Conservation (phyloP, 2,329 filamentous ascomycete species). For the Falciphora oryzae region DNA sequence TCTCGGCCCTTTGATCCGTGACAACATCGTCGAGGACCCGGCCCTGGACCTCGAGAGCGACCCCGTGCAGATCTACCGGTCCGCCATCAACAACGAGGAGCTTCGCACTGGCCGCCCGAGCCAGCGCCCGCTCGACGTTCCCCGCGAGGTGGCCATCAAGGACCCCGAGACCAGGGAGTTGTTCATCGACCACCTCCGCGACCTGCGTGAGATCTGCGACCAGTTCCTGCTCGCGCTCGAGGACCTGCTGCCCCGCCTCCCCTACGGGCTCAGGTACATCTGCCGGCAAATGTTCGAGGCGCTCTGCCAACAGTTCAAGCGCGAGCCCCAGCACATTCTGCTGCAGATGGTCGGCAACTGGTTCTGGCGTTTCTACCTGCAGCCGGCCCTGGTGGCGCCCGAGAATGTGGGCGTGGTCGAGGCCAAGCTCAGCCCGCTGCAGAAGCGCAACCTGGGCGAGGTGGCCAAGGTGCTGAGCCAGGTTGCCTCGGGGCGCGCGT, state of each 20-base stretch:
- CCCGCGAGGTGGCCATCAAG: slow-evolving; percentile 89
- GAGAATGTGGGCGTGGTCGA: slow-evolving; percentile 93
- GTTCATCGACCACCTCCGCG: slow-evolving; percentile 91
- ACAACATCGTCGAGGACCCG: slow-evolving; percentile 89
- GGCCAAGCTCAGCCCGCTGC: slow-evolving; percentile 78
- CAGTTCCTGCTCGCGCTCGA: slow-evolving; percentile 80
- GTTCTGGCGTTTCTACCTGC: slow-evolving; percentile 91
- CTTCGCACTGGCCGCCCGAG: slow-evolving; percentile 84
- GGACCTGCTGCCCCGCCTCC: slow-evolving; percentile 79
- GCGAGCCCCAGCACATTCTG: slow-evolving; percentile 70
- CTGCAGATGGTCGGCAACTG: slow-evolving; percentile 83
- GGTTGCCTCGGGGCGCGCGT: slow-evolving; percentile 79
- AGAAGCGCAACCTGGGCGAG: slow-evolving; percentile 87
- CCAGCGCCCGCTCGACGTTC: slow-evolving; percentile 73
- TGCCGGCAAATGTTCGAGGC: slow-evolving; percentile 80
- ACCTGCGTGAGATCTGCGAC: slow-evolving; percentile 89
- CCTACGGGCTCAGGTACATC: slow-evolving; percentile 85
- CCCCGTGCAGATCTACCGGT: slow-evolving; percentile 93
- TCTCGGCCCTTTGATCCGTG: slow-evolving; percentile 76
- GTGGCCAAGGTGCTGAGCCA: slow-evolving; percentile 90
- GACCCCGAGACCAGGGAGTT: slow-evolving; percentile 87
- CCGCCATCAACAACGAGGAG: slow-evolving; percentile 95
- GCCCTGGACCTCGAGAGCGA: slow-evolving; percentile 92
- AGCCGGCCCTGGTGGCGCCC: slow-evolving; percentile 81
- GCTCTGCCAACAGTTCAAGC: slow-evolving; percentile 69